These are phyloP conservation scores for Rhynchospora breviuscula DNA, from an alignment of 176 grass and related monocot genomes.

Conservation along the genomic window DNA sequence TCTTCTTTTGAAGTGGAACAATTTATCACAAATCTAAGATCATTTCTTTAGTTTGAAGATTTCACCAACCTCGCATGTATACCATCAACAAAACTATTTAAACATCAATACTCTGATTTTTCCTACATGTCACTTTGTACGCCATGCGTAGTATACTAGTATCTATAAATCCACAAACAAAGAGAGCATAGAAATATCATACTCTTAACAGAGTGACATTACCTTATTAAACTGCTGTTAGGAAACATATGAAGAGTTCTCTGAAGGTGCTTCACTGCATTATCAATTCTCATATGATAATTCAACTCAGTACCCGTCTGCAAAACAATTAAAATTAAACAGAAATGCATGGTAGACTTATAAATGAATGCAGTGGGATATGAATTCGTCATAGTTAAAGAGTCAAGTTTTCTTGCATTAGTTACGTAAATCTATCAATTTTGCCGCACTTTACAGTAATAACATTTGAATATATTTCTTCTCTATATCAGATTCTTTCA, in stretches of 20 bases:
- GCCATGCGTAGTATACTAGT: not conserved
- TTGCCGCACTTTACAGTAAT: not conserved
- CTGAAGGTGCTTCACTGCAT: slow-evolving; percentile 64
- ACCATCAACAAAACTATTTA: not conserved
- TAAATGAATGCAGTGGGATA: not conserved
- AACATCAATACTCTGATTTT: not conserved
- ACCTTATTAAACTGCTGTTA: slow-evolving; percentile 77
- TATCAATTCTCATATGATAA: slow-evolving; percentile 41
- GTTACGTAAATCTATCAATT: not conserved
- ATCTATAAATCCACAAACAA: not conserved
- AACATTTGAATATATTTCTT: not conserved
- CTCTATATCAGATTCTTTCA: not conserved
- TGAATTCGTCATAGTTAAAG: not conserved
- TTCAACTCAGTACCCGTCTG: slow-evolving; percentile 46
- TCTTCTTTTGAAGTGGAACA: not conserved
- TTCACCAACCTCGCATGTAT: not conserved
- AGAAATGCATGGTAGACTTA: not conserved
- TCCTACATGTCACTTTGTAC: not conserved
- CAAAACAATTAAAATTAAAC: slow-evolving; percentile 8
- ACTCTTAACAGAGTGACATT: slow-evolving; percentile 17
- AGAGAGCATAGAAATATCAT: not conserved
- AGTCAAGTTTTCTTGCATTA: not conserved
- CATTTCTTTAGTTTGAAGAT: not conserved
- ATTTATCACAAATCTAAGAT: not conserved
- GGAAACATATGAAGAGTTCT: slow-evolving; percentile 92